Conservation (phyloP, 129 eudicot genomes). For the Centrapalus pauciflorus region DNA sequence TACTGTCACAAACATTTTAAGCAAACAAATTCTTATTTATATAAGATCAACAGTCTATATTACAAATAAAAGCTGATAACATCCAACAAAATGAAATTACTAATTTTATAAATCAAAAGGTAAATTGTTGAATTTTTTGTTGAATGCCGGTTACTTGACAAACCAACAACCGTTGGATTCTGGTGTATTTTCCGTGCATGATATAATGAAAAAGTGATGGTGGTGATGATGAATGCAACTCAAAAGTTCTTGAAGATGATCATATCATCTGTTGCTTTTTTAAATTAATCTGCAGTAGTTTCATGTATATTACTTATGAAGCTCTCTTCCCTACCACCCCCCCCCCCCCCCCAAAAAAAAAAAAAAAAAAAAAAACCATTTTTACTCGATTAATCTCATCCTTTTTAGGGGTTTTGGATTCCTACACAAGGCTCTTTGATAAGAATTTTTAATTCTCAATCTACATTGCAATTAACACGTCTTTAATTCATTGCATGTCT, state of each 20-base stretch:
- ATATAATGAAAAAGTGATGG: not conserved
- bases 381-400: not conserved
- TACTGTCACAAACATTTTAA: too few relatives aligned
- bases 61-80: too few relatives aligned
- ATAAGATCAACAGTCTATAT: too few relatives aligned
- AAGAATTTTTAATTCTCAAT: too few relatives aligned
- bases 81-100: too few relatives aligned
- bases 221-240: slow-evolving; percentile 13
- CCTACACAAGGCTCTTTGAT: not conserved
- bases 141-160: not conserved
- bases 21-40: too few relatives aligned
- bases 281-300: too few relatives aligned
- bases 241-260: slow-evolving; percentile 10
- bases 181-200: not conserved
- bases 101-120: not conserved
- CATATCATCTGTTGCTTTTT: not conserved
- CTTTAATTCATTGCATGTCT: not conserved
- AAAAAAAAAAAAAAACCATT: too few relatives aligned
- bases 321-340: not conserved
- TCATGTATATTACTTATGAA: not conserved
- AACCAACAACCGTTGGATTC: not conserved
- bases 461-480: too few relatives aligned
- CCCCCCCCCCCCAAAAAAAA: too few relatives aligned
- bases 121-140: not conserved
- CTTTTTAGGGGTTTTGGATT: not conserved